A percentile compares a stretch with the other conserved stretches of the same genome.
Conservation (phyloP, 306 rosid species). For the Rosa rugosa region DNA sequence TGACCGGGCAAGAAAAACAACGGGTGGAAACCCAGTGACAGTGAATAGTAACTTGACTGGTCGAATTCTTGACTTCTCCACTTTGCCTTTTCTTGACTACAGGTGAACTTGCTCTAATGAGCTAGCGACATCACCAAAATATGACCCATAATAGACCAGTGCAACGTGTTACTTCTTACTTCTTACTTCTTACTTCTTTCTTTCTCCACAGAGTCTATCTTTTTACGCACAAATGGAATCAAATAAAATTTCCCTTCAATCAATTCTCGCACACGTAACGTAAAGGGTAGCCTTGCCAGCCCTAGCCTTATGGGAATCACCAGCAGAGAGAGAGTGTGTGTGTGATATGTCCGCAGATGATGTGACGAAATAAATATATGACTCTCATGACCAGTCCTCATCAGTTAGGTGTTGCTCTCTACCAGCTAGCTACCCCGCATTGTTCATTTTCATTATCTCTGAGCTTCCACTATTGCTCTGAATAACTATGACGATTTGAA, state of each 20-base stretch:
- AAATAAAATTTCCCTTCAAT: conserved; percentile 8
- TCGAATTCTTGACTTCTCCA: too few relatives aligned
- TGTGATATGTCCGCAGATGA: not conserved
- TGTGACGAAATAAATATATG: conserved; percentile 8
- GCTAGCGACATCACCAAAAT: not conserved
- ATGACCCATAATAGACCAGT: not conserved
- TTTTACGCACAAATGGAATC: conserved; percentile 1
- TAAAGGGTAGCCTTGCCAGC: not conserved
- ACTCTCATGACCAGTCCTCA: conserved; percentile 4
- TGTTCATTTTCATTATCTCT: not conserved
- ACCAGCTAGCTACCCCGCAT: not conserved
- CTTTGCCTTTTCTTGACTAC: too few relatives aligned
- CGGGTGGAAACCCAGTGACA: too few relatives aligned
- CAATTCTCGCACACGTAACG: not conserved
- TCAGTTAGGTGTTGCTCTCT: conserved; percentile 5
- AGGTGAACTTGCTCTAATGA: too few relatives aligned
- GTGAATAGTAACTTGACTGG: too few relatives aligned
- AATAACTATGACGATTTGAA: not conserved
- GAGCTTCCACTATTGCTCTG: not conserved
- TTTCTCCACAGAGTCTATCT: not conserved
- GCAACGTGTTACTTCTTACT: too few relatives aligned
- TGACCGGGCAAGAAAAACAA: too few relatives aligned
- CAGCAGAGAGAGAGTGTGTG: not conserved
- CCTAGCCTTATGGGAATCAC: conserved; percentile 2
- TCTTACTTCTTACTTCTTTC: too few relatives aligned